Base-by-base conservation (phyloP, 2,329 filamentous ascomycete genomes). In the Paraphaeosphaeria minitans region DNA sequence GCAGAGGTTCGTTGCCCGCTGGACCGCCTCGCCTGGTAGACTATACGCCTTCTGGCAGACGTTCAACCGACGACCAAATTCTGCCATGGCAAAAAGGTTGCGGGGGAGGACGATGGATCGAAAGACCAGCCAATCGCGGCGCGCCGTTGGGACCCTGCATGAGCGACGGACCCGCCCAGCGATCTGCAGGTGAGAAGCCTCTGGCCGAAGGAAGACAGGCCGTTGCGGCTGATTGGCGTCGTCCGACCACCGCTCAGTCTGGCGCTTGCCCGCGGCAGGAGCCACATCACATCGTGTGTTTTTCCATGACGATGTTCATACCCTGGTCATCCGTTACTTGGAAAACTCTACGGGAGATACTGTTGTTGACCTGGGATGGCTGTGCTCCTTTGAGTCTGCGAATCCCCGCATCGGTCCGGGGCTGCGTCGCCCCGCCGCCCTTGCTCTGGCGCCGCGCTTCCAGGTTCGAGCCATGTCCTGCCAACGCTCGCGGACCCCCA, bases 141-240 rank as follows among this genome's bases (percentile, higher is more conserved):
- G 22, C 13, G 43, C 13, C 31, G 47, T 50, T 22, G 29, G 12
- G 47, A 37, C 47, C 47, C 47, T 50, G 47, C 47, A 50, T 50
- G 31, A 14, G 43, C 10, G 14, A 29, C 22, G 41, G 41, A 43
- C 22, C 27, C 46, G 45, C 52, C 52, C 37, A 56, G 10, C 45
- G 57, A 49, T 49, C 58, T 49, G 49, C 48, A 55, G 29, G 55
- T 52, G 49, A 59, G 55, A 27, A 16, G 27, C 54, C 55, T 42
- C 53, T 22, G 22, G 29, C 59, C 45, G 47, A 31, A 50, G 47
- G 57, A 48, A 53, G 7, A 24, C 16, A 35, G n/a, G 41, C 60
- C 60, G 54, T 53, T 49, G 52, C 47, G 47, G 22, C 35, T 57
- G 60, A 60, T 58, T 57, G 60, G 60, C 54, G 55, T 10, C 19